A percentile compares a stretch with the other conserved stretches of the same genome.
Conservation (phyloP, 163 green algal species). For the Scenedesmus sp. region DNA sequence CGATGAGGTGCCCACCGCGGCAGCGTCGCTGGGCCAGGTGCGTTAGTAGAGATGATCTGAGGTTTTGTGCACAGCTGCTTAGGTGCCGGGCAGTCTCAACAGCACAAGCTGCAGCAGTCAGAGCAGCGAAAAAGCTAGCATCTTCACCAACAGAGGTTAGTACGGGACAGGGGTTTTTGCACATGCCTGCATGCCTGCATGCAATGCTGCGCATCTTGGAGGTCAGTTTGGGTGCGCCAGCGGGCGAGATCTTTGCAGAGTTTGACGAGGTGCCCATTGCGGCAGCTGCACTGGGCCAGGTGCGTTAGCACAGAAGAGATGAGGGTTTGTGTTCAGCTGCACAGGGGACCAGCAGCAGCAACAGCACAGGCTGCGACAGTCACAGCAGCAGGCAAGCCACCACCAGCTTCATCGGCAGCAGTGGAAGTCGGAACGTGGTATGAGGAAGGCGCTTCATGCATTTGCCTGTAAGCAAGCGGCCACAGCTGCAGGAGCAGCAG, state of each 20-base stretch:
- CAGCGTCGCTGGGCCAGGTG: not conserved
- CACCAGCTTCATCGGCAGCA: too few species aligned
- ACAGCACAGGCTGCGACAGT: too few species aligned
- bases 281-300: conserved; percentile 93
- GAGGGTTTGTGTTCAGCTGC: not conserved
- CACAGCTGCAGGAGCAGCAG: too few species aligned
- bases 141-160: too few species aligned
- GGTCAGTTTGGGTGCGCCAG: not conserved
- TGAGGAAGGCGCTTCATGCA: too few species aligned
- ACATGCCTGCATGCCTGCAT: too few species aligned
- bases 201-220: not conserved
- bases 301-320: not conserved
- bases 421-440: too few species aligned
- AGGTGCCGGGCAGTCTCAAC: not conserved
- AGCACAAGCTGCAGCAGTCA: too few species aligned
- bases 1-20: not conserved
- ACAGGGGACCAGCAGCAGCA: too few species aligned
- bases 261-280: conserved; percentile 94
- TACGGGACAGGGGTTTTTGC: too few species aligned
- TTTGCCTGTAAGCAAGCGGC: too few species aligned
- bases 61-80: not conserved
- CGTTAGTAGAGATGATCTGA: not conserved
- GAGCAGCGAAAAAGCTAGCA: not conserved
- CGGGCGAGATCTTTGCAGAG: conserved; percentile 83
- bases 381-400: too few species aligned